Evolutionary conservation across 768 basidiomycete species (phyloP), one percentile per base, ranked within the genome.

Genomic region (Naganishia antarctica): DNA sequence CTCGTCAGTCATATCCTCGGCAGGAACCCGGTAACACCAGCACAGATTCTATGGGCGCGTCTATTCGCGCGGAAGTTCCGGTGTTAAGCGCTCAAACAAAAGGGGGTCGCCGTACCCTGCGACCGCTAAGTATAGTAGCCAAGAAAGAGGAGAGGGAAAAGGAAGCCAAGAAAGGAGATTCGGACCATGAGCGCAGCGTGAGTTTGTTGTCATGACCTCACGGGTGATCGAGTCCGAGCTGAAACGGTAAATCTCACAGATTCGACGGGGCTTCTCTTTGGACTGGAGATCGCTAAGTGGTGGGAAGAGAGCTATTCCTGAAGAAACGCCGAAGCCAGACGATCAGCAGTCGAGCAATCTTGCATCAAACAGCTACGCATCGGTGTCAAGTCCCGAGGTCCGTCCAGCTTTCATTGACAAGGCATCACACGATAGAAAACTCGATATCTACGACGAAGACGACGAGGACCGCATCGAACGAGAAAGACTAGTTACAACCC

Each of bases 381-480:
- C 68, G 3, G 65, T 63, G 15, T 58, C 69, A 21, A 58, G 50
- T 15, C 25, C 34, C 48, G 48, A 21, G 29, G 41, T 32, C 45
- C 50, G 9, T 21, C 18, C 65, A n/a, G 18, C 59, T 25, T 18
- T 50, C 40, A 34, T 13, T n/a, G 31, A 47, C 29, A 58, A 47
- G 45, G 25, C 89, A 84, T 28, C 83, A 90, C 58, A 91, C 9
- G 62, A 47, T 12, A 29, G 50, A 29, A 63, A 92, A 76, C 78
- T 93, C 40, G 90, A 93, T 65, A 90, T 86, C 1, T 80, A 72
- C 21, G 73, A 65, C 6, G 93, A 97, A 76, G 93, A 98, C 71
- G 94, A 97, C 65, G 91, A 97, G 66, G 92, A 96, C 73, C 82
- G 84, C 41, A 83, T 82, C 67, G 91, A 94, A 78, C 82, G 93